Evolutionary conservation across 2,329 filamentous ascomycete species (phyloP), one percentile per base, ranked within the genome.

Genomic region (Clonostachys sp.): DNA sequence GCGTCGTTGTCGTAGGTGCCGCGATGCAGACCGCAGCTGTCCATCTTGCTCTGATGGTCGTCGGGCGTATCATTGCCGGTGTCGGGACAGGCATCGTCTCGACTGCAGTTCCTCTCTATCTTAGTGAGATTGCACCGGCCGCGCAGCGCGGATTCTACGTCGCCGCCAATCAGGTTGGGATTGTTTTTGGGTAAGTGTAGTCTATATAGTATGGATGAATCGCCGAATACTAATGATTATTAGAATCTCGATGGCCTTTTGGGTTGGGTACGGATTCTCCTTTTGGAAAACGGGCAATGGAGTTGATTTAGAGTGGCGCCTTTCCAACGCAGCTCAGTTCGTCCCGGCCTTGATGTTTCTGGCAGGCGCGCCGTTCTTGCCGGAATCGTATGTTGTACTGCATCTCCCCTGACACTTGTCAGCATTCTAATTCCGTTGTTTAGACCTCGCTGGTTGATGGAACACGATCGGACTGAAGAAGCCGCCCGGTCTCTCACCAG

Each of bases 361-460:
- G 13, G 35, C 55, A 17, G 63, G 64, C 9, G 52, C 64, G 0
- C 61, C 60, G 17, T 55, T 61, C 39, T 55, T 61, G 14, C 64
- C 64, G 5, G 63, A 67, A 45, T 64, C 59, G 61, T 64, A 55
- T 34, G 50, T 55, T 34, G 50, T 55, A 24, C 13, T 42, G 12
- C 16, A 38, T 13, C 13, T 42, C 24, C n/a, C 16, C 16, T 10
- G 10, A 9, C 24, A 30, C 41, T 42, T 14, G 8, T 8, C 3
- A 42, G 14, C 41, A 16, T 17, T 42, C 41, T 42, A 24, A 42
- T 5, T 17, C 9, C 20, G 1, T 16, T 16, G 5, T 40, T 16
- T 36, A 61, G 61, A 24, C 64, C 64, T 16, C 61, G 64, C 16
- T 67, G 64, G 64, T 57, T 67, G 1, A 50, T 65, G 2, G 61